Conservation (phyloP, 2,329 filamentous ascomycete genomes). For the Fusarium caatingaense region DNA sequence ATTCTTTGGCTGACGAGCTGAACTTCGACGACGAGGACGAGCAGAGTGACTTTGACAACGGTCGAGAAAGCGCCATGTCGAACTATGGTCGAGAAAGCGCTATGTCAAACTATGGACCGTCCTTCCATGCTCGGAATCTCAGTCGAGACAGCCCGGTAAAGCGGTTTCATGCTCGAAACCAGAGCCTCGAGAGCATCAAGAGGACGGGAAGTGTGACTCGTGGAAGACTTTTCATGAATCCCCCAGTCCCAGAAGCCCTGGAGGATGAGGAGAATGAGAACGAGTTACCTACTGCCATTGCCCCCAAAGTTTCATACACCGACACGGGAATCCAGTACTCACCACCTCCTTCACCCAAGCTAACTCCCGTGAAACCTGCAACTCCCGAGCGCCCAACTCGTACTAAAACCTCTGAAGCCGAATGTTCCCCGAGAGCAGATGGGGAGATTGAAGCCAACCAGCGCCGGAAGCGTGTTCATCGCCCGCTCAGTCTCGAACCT, state of each 20-base stretch:
- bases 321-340: slow-evolving; percentile 86
- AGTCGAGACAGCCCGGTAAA: slow-evolving; percentile 68
- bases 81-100: slow-evolving; percentile 71
- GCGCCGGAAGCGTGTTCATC: slow-evolving; percentile 74
- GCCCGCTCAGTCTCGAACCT: slow-evolving; percentile 62
- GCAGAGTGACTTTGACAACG: slow-evolving; percentile 74
- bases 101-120: slow-evolving; percentile 60
- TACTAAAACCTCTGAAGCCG: slow-evolving; percentile 57
- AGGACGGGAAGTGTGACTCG: slow-evolving; percentile 66
- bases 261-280: slow-evolving; percentile 67
- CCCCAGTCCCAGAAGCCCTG: slow-evolving; percentile 65
- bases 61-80: slow-evolving; percentile 71
- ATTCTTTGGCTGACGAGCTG: slow-evolving; percentile 91
- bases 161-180: slow-evolving; percentile 64
- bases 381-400: slow-evolving; percentile 56
- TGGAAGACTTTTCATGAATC: slow-evolving; percentile 64
- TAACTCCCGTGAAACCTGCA: slow-evolving; percentile 54
- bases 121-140: slow-evolving; percentile 62
- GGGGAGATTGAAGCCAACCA: slow-evolving; percentile 79
- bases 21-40: slow-evolving; percentile 85
- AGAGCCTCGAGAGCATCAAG: slow-evolving; percentile 68
- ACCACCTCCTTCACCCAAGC: slow-evolving; percentile 78
- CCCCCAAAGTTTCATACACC: slow-evolving; percentile 67
- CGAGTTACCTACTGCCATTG: slow-evolving; percentile 49
- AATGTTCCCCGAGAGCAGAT: slow-evolving; percentile 59